Base-by-base conservation (phyloP, 345 rosid species). In the Clausena lansium region DNA sequence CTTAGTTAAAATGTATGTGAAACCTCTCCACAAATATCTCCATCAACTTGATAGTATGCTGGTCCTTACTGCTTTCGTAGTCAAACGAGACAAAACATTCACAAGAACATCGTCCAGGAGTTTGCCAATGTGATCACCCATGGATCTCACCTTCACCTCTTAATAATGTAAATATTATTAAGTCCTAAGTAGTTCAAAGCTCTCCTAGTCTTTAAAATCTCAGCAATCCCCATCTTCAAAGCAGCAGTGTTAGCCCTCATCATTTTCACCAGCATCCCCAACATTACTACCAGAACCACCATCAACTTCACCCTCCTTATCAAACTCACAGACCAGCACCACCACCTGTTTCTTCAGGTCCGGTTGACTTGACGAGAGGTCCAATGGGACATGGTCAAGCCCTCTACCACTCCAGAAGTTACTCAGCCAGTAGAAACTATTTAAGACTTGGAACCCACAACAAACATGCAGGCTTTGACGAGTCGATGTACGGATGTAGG, bases 171-270 rank as follows among this genome's bases (percentile, higher is more conserved):
- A n/a, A n/a, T n/a, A n/a, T n/a, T n/a, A n/a, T n/a, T n/a, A n/a
- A n/a, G n/a, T n/a, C n/a, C n/a, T n/a, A 67, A 84, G 98, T 93
- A 84, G 98, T 93, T n/a, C 84, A 71, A 1, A 95, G 98, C 77
- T 88, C 94, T 19, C 98, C 97, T 3, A 87, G 84, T 82, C 91
- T 95, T 6, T 80, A 79, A 76, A 84, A 77, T 66, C 86, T 87
- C 27, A 77, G 45, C 74, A 73, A 27, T 38, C n/a, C 67, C 32
- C 80, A 25, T 11, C 79, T 70, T 7, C 79, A 64, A 47, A 79
- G 70, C 54, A 76, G 14, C 68, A 77, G 47, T 59, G 27, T 27
- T 5, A 77, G 57, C 85, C 79, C 33, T 10, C 86, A 73, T 17
- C 68, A 69, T 62, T 33, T 73, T 41, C 63, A 80, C 59, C 88